Evolutionary conservation across 345 rosid species (phyloP), one percentile per base, ranked within the genome.

Genomic region (Gossypium raimondii): DNA sequence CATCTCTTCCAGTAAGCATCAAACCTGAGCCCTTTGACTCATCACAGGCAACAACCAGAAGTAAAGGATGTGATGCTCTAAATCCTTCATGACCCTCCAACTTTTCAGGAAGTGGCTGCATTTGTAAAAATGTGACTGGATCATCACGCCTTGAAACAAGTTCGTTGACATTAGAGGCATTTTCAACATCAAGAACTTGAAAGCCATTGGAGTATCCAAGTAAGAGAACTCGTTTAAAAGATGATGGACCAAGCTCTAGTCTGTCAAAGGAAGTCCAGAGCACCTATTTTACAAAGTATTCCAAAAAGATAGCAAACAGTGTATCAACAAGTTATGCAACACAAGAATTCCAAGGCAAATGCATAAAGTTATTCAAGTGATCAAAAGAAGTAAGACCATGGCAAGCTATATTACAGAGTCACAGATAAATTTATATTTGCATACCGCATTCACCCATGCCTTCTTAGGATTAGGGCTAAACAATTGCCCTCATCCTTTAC

Each of bases 131-230:
- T 4, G 94, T 91, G 80, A 91, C 98, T 0, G 94, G 94, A 81
- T 27, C 97, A 84, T 89, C 99, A 60, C 85, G 89, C 83, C 85
- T 91, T 0, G 98, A 95, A 47, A 93, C 91, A 64, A 93, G 74
- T 75, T 95, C 98, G 68, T 78, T 80, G 65, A 95, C 93, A 77
- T 85, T 86, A 74, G 87, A 84, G 61, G 98, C 87, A 74, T 91
- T 90, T 76, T 95, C 94, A 3, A 90, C 92, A 74, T 95, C 97
- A 78, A 95, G 89, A 64, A 95, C 96, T 86, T 95, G 98, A 80
- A 95, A 93, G 16, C 98, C 99, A 85, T 90, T 93, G 68, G 90
- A 81, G 78, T 95, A 95, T 44, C 98, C 99, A 75, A 93, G 90
- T 76, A 95, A 81, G 22, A 95, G 93, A 77, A 93, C 92, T 76